Evolutionary conservation across 805 yeast genomes (phyloP).

Genomic region (Candida gorgasii): DNA sequence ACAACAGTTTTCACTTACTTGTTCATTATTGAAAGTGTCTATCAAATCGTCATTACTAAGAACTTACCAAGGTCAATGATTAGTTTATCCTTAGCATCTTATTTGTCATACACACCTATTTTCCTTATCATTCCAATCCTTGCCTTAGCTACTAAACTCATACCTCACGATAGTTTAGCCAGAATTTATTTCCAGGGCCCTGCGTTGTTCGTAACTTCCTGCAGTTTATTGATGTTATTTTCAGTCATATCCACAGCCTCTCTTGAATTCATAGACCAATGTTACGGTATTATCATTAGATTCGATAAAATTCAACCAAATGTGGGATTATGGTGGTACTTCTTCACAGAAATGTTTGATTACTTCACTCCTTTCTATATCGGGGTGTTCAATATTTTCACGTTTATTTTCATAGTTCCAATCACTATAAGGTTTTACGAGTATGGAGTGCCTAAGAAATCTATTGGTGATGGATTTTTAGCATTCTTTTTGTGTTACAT

Average conservation of each 20-base stretch:
- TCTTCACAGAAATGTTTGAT: slow-evolving; percentile 93
- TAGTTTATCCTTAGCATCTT: slow-evolving; percentile 61
- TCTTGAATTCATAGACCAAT: slow-evolving; percentile 26
- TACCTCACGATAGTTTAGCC: slow-evolving; percentile 4
- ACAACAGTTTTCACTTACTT: slow-evolving; percentile 62
- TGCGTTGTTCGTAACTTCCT: slow-evolving; percentile 18
- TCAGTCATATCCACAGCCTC: slow-evolving; percentile 30
- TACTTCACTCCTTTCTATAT: slow-evolving; percentile 82
- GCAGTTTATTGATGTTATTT: slow-evolving; percentile 24
- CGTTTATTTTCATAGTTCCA: slow-evolving; percentile 68
- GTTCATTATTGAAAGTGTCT: slow-evolving; percentile 49
- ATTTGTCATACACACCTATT: slow-evolving; percentile 62
- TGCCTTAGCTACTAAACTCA: slow-evolving; percentile 29
- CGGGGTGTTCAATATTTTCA: slow-evolving; percentile 78
- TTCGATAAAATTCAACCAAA: slow-evolving; percentile 82
- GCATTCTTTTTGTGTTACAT: slow-evolving; percentile 47
- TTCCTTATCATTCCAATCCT: slow-evolving; percentile 62
- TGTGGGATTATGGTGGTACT: slow-evolving; percentile 98
- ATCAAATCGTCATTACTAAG: slow-evolving; percentile 42
- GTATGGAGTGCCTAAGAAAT: slow-evolving; percentile 11
- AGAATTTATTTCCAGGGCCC: slow-evolving; percentile 21
- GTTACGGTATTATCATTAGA: slow-evolving; percentile 57
- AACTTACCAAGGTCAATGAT: slow-evolving; percentile 48
- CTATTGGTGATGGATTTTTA: slow-evolving; percentile 54
- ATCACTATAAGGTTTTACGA: slow-evolving; percentile 64